Percentiles rank a stretch among this genome's conserved stretches.
These are phyloP conservation scores for Carex parvula DNA, from an alignment of 176 grass and related monocot species.

Conservation along the genomic window DNA sequence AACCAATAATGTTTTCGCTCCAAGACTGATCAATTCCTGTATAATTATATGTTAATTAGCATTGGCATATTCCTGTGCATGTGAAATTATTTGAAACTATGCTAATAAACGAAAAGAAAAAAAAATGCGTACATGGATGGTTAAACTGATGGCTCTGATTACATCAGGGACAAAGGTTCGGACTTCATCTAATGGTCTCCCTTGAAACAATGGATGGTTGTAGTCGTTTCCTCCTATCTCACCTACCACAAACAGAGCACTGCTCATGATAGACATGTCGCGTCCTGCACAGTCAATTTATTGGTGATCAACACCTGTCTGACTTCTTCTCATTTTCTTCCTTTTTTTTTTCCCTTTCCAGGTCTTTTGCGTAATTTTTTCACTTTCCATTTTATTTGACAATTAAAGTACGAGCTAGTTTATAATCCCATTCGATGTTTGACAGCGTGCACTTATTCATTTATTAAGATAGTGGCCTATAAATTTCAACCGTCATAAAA, in stretches of 20 bases:
- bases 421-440: background rate
- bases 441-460: background rate
- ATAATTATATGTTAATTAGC: too few species aligned
- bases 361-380: background rate
- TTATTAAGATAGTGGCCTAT: background rate
- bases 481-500: background rate
- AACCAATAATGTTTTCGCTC: slow-evolving; percentile 72
- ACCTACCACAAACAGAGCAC: slow-evolving; percentile 70
- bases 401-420: background rate
- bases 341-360: too few species aligned
- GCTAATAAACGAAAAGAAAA: too few species aligned
- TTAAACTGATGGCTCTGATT: too few species aligned
- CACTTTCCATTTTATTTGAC: background rate
- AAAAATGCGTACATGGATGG: too few species aligned
- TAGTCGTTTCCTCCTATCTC: slow-evolving; percentile 99
- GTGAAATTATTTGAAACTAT: too few species aligned
- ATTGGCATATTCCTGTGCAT: too few species aligned
- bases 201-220: slow-evolving; percentile 51
- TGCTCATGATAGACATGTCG: slow-evolving; percentile 25
- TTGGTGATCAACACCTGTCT: too few species aligned
- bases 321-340: too few species aligned
- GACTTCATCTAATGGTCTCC: slow-evolving; percentile 47
- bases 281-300: background rate
- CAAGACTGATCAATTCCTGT: slow-evolving; percentile 68
- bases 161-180: slow-evolving; percentile 62